These are phyloP conservation scores for Maudiozyma pseudohumilis DNA, from an alignment of 805 yeast genomes.

Conservation along the genomic window DNA sequence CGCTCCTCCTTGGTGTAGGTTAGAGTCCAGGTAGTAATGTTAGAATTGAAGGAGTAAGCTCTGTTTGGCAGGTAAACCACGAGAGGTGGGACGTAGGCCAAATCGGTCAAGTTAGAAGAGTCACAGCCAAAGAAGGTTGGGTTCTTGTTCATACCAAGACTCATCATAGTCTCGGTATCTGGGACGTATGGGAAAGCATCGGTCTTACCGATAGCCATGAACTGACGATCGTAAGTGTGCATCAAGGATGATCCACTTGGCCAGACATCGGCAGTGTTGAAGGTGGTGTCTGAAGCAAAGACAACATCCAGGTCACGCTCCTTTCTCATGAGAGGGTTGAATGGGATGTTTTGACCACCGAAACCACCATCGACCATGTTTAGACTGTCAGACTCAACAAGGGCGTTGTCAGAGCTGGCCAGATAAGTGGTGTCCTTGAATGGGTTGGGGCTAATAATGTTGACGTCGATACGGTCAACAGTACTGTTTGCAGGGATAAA, in stretches of 20 bases:
- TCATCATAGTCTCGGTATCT: slow-evolving; percentile 48
- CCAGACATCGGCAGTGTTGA: slow-evolving; percentile 53
- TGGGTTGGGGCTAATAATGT: slow-evolving; percentile 66
- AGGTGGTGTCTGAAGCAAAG: slow-evolving; percentile 57
- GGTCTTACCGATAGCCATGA: slow-evolving; percentile 40
- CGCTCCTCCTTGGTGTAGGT: slow-evolving; percentile 50
- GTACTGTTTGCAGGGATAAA: slow-evolving; percentile 39
- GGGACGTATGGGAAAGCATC: slow-evolving; percentile 77
- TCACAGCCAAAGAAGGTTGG: slow-evolving; percentile 84
- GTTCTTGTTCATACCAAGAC: slow-evolving; percentile 48
- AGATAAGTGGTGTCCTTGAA: slow-evolving; percentile 36
- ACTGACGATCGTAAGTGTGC: slow-evolving; percentile 50
- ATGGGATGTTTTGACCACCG: slow-evolving; percentile 52
- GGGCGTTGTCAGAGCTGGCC: slow-evolving; percentile 28
- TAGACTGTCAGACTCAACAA: slow-evolving; percentile 35
- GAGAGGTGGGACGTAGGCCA: slow-evolving; percentile 55
- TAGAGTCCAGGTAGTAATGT: slow-evolving; percentile 62
- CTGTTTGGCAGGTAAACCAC: slow-evolving; percentile 67
- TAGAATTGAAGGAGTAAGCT: slow-evolving; percentile 54
- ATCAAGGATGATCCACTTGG: slow-evolving; percentile 58
- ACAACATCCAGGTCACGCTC: slow-evolving; percentile 50
- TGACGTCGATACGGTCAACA: slow-evolving; percentile 49
- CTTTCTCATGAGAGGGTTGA: slow-evolving; percentile 49
- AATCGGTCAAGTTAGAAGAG: slow-evolving; percentile 46
- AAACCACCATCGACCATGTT: slow-evolving; percentile 65